A percentile compares a stretch with the other conserved stretches of the same genome.
phyloP scores from a whole-genome alignment of 805 yeast genomes.

The Lachancea quebecensis region DNA sequence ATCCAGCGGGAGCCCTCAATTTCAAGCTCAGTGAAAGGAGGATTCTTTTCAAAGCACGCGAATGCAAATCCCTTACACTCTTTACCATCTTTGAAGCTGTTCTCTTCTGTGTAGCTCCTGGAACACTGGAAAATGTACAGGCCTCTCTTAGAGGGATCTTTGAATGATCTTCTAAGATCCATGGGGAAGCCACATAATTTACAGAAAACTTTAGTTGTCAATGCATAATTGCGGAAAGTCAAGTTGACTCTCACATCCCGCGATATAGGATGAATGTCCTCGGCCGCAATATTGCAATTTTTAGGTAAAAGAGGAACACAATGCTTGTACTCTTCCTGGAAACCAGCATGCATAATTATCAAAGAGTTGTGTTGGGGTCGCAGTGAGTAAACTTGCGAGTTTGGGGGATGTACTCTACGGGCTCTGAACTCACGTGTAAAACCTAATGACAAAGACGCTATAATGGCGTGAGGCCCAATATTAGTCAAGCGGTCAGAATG shows the following conservation, averaged over 20 bases:
- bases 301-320: constrained; percentile 37
- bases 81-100: constrained; percentile 13
- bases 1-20: constrained; percentile 40
- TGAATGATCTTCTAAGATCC: constrained; percentile 51
- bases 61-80: constrained; percentile 45
- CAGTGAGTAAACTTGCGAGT: constrained; percentile 31
- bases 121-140: constrained; percentile 65
- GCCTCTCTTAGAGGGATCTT: constrained; percentile 41
- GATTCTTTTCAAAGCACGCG: constrained; percentile 39
- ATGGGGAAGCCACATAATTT: constrained; percentile 35
- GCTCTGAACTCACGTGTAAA: constrained; percentile 62
- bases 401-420: constrained; percentile 34
- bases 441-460: constrained; percentile 66
- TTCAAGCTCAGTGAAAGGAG: constrained; percentile 31
- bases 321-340: constrained; percentile 72
- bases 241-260: constrained; percentile 52
- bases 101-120: constrained; percentile 33
- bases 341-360: constrained; percentile 68
- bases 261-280: constrained; percentile 42
- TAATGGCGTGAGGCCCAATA: constrained; percentile 63
- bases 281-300: constrained; percentile 30
- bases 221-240: constrained; percentile 54
- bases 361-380: constrained; percentile 64
- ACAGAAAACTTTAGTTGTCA: constrained; percentile 39
- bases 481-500: constrained; percentile 70